These are phyloP conservation scores for Scytalidium sp. DNA, from an alignment of 2,329 filamentous ascomycete genomes.

Conservation along the genomic window DNA sequence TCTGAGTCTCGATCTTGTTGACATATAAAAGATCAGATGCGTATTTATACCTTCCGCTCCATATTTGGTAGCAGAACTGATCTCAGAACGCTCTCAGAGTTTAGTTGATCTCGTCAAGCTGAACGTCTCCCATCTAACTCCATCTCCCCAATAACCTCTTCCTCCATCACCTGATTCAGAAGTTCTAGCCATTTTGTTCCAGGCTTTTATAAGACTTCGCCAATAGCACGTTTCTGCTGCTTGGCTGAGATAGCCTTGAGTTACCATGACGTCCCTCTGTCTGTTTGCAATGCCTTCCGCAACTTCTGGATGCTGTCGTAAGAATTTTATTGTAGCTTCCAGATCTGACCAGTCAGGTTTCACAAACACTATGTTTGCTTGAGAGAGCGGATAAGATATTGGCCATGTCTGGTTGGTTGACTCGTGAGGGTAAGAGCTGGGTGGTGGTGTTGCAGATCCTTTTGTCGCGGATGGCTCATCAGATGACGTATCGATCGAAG, in stretches of 20 bases:
- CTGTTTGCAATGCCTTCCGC: constrained; percentile 41
- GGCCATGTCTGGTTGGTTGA: constrained; percentile 32
- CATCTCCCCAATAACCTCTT: not conserved
- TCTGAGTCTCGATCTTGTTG: too few relatives aligned
- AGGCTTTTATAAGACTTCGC: constrained; percentile 42
- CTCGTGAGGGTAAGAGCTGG: not conserved
- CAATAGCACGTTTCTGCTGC: constrained; percentile 49
- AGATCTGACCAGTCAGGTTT: constrained; percentile 46
- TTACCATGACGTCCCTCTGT: constrained; percentile 40
- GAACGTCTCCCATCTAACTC: not conserved
- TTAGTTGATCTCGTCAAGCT: not conserved
- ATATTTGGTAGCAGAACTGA: too few relatives aligned
- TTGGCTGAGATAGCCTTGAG: constrained; percentile 41
- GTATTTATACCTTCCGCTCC: too few relatives aligned
- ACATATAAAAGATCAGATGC: too few relatives aligned
- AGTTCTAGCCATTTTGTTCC: constrained; percentile 21
- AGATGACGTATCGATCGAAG: constrained; percentile 3
- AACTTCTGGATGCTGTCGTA: constrained; percentile 37
- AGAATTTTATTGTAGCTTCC: constrained; percentile 38
- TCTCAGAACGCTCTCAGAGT: too few relatives aligned
- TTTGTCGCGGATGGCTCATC: too few relatives aligned
- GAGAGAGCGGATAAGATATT: constrained; percentile 20
- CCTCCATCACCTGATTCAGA: not conserved
- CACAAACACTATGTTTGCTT: constrained; percentile 45
- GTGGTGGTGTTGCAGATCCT: not conserved